These are phyloP conservation scores for Lachancea kluyveri DNA, from an alignment of 805 yeast genomes.

Conservation along the genomic window DNA sequence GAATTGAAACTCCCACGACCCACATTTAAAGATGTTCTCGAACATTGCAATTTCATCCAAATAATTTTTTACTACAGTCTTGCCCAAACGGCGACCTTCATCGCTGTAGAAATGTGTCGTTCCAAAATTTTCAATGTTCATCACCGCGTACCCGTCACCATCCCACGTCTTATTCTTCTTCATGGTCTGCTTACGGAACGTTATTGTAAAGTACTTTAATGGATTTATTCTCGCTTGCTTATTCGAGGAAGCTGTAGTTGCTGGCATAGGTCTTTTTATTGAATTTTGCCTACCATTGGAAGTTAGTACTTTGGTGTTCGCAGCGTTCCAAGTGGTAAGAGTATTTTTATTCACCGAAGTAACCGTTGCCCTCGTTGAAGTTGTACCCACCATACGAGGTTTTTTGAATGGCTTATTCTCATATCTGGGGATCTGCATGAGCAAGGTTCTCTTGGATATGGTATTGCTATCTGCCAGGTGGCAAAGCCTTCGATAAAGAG, in stretches of 20 bases:
- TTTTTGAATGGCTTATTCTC: constrained; percentile 48
- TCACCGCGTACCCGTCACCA: constrained; percentile 67
- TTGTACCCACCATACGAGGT: constrained; percentile 31
- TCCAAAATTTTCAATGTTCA: constrained; percentile 23
- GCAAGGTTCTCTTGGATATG: too few relatives aligned
- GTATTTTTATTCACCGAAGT: too few relatives aligned
- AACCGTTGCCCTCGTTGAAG: too few relatives aligned
- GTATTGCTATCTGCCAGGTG: too few relatives aligned
- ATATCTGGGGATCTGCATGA: constrained; percentile 25
- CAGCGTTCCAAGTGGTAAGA: too few relatives aligned
- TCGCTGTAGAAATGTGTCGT: constrained; percentile 24
- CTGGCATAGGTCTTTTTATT: background rate
- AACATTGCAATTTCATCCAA: constrained; percentile 23
- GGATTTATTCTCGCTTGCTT: too few relatives aligned
- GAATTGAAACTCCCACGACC: constrained; percentile 56
- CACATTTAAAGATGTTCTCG: constrained; percentile 43
- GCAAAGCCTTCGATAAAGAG: too few relatives aligned
- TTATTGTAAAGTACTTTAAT: constrained; percentile 33
- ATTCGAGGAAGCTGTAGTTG: too few relatives aligned
- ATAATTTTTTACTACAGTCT: constrained; percentile 11
- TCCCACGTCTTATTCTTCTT: constrained; percentile 93
- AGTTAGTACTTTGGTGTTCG: too few relatives aligned
- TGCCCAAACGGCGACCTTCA: constrained; percentile 27
- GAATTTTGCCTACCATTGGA: too few relatives aligned
- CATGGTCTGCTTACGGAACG: constrained; percentile 65